Conservation (phyloP, 192 early-diverging fungal species). For the Piromyces finnis region DNA sequence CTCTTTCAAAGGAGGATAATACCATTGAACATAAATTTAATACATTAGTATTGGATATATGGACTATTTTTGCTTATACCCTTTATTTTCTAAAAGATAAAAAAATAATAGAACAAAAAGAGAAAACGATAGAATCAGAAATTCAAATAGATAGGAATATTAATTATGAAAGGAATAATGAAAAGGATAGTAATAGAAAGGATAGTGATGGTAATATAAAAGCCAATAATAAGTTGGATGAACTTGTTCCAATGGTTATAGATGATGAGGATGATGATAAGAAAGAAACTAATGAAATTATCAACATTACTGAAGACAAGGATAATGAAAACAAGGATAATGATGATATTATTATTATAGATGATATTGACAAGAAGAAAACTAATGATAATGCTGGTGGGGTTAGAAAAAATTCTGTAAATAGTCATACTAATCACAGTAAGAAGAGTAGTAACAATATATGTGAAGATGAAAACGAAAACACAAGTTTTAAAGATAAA, state of each 20-base stretch:
- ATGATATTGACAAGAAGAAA: no score
- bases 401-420: not conserved
- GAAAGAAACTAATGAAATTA: not conserved
- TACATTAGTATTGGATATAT: not conserved
- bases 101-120: not conserved
- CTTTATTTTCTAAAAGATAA: not conserved
- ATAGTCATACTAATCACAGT: not conserved
- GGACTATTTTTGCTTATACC: not conserved
- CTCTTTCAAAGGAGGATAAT: not conserved
- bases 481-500: not conserved
- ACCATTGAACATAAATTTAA: not conserved
- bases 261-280: not conserved
- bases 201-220: not conserved
- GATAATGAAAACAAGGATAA: not conserved
- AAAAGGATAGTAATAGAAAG: not conserved
- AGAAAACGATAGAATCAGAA: not conserved
- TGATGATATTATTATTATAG: no score
- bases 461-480: not conserved
- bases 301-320: not conserved
- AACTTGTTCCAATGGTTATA: not conserved
- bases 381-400: no score
- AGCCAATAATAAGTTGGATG: not conserved
- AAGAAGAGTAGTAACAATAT: not conserved
- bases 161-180: not conserved
- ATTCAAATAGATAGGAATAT: not conserved